Evolutionary conservation across 2,329 filamentous ascomycete species (phyloP), one percentile per base, ranked within the genome.

Genomic region (Ilyonectria mors-panacis): DNA sequence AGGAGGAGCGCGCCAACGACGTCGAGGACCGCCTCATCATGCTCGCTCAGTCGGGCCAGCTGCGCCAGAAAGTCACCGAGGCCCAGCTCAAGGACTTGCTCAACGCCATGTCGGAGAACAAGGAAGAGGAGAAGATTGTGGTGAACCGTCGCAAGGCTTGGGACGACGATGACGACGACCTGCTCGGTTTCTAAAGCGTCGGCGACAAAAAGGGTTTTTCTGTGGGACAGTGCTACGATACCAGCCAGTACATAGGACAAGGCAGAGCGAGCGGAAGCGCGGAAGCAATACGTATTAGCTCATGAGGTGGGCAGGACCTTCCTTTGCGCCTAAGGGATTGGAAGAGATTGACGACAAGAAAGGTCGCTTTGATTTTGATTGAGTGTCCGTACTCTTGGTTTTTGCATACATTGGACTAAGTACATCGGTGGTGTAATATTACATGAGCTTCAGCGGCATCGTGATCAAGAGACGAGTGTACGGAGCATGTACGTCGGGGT

Each of bases 11-110:
- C 76, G 96, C 96, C 39, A 89, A 88, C 68, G 94, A 98, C 77
- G 90, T 99, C 64, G 96, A 99, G 85, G 95, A 97, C 86, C 85
- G 95, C 57, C 88, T 99, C 63, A 95, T 99, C 81, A 94, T 92
- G 90, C 89, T 99, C 65, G 95, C 96, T 65, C 90, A 94, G 77
- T 89, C 91, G 26, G 95, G 95, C 26, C 96, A 98, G 85, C 85
- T 99, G 75, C 87, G 94, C 61, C 85, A 89, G 69, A 97, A 97
- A 80, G 94, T 99, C 53, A 95, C 93, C 1, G 96, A 99, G 82
- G 91, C 92, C 55, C 95, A 98, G 85, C 86, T 99, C 77, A 98
- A 98, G 85, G 94, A 97, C 73, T 86, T 99, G 64, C 83, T 99
- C 70, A 93, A 91, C 70, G 94, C 94, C 17, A 89, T 98, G 66